Evolutionary conservation across 805 yeast species (phyloP).

Genomic region (Sporopachydermia quercuum): DNA sequence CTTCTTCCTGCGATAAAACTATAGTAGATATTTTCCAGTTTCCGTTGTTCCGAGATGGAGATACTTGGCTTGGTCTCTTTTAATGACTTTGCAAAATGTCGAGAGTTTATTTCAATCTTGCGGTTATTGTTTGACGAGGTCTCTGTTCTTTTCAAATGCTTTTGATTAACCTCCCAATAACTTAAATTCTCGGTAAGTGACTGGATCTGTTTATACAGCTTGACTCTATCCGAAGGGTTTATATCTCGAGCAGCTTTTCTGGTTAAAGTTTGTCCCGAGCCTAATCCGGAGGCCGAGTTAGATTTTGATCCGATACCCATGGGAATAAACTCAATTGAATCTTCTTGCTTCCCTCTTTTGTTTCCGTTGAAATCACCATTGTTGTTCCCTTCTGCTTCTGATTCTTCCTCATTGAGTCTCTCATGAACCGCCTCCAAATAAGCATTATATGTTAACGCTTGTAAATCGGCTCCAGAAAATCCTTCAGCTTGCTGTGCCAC

Average conservation of each 20-base stretch:
- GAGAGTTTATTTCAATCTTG: constrained; percentile 30
- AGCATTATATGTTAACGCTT: constrained; percentile 84
- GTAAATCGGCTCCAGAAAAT: constrained; percentile 89
- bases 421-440: constrained; percentile 74
- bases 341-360: constrained; percentile 10
- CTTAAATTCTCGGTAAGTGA: constrained; percentile 17
- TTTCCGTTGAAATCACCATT: constrained; percentile 5
- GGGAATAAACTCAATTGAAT: constrained; percentile 27
- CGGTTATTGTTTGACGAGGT: constrained; percentile 7
- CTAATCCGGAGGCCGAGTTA: too few species aligned
- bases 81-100: constrained; percentile 48
- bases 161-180: not conserved
- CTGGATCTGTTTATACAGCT: constrained; percentile 28
- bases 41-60: constrained; percentile 51
- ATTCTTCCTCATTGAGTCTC: constrained; percentile 36
- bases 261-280: too few species aligned
- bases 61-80: constrained; percentile 82
- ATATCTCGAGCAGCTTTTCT: too few species aligned
- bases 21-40: constrained; percentile 47
- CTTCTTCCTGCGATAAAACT: constrained; percentile 67
- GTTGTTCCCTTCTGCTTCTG: constrained; percentile 12
- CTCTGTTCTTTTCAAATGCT: too few species aligned
- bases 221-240: constrained; percentile 25
- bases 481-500: constrained; percentile 56
- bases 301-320: constrained; percentile 16